Evolutionary conservation across 805 yeast genomes (phyloP), one percentile per base, ranked within the genome.

Genomic region (Candida vaughaniae): DNA sequence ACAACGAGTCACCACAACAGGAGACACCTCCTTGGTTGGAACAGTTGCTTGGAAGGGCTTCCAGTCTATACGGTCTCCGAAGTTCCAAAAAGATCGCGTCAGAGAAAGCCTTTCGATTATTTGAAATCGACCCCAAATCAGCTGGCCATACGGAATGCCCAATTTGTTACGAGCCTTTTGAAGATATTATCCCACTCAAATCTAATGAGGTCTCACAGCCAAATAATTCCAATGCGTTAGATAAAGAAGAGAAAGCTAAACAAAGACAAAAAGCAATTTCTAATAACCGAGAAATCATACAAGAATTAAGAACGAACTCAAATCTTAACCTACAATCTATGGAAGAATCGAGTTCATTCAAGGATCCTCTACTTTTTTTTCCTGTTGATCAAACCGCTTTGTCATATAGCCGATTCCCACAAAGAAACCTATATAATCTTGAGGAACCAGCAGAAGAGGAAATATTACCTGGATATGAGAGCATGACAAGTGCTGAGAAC

Each of bases 51-150:
- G 68, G 60, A 30, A 46, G 70, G 16, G 66, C 68, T 2, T 51
- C 62, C n/a, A 46, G 46, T 18, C 53, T 61, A 17, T 49, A 55
- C 27, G 69, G 66, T 0, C 39, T 62, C 10, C 42, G 55, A 9
- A 22, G 31, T 8, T 48, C 43, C 37, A 47, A 47, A 20, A 55
- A 56, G 38, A 54, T 49, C 22, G 71, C 71, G 6, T 62, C 70
- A 3, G 62, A 56, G 7, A 68, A 64, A 26, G 71, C n/a, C 71
- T 16, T 65, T 66, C 17, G 64, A 55, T 10, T 60, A 61, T 16
- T 48, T 66, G 25, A 44, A 47, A 25, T 61, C 10, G 56, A 50
- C 16, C 10, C 41, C 9, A 43, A 35, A 5, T 38, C 33, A 2
- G 25, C 56, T 26, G 44, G 43, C 4, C 41, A 49, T 15, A 46